Evolutionary conservation across 768 basidiomycete species (phyloP).

Genomic region (Mycena amicta): DNA sequence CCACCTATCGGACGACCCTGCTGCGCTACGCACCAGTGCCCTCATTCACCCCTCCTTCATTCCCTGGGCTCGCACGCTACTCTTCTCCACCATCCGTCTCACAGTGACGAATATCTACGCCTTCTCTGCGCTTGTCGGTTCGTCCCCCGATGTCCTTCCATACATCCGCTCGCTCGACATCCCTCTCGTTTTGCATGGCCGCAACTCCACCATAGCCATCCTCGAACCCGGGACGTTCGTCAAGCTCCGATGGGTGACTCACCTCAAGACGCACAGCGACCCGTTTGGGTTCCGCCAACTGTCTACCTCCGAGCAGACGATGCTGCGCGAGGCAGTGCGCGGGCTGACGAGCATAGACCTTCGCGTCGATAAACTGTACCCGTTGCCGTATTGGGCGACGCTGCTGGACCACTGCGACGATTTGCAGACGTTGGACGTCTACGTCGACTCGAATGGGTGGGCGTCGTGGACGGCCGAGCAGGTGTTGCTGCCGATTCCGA

Average conservation of each 20-base stretch:
- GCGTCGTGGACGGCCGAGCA: conserved; percentile 2
- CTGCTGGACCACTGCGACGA: conserved; percentile 15
- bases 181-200: neutral
- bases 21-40: neutral
- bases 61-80: neutral
- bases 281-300: conserved; percentile 19
- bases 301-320: neutral
- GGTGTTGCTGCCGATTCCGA: neutral
- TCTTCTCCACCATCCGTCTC: neutral
- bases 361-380: conserved; percentile 6
- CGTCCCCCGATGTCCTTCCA: neutral
- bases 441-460: neutral
- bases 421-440: conserved; percentile 1
- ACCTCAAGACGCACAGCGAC: conserved; percentile 12
- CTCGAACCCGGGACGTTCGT: conserved; percentile 6
- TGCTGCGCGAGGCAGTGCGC: neutral
- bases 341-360: conserved; percentile 7
- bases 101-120: neutral
- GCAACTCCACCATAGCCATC: neutral
- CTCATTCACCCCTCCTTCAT: neutral
- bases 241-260: conserved; percentile 4
- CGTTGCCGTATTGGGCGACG: conserved; percentile 13
- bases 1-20: neutral
- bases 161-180: conserved; percentile 6
- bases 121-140: neutral